Percentiles rank a stretch among this genome's conserved stretches.
Evolutionary conservation across 495 filamentous ascomycete species (phyloP).

Genomic region (Neurospora pannonica): DNA sequence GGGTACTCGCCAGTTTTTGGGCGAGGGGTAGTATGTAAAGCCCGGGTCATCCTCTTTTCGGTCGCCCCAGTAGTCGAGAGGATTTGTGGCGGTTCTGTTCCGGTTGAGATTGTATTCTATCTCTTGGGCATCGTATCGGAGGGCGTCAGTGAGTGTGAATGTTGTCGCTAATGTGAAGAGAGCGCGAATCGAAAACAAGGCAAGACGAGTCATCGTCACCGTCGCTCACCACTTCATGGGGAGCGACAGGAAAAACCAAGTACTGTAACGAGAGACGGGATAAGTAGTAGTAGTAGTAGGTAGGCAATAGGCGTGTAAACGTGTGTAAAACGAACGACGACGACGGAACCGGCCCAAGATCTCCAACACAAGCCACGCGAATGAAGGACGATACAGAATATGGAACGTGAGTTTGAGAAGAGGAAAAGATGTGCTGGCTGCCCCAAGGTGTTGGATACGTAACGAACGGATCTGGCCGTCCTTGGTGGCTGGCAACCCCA

Average conservation of each 20-base stretch:
- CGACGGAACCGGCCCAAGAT: conserved; percentile 11
- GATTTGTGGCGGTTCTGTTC: conserved; percentile 47
- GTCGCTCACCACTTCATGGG: conserved; percentile 25
- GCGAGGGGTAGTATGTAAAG: conserved; percentile 44
- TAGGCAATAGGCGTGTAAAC: neutral
- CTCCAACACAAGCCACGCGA: conserved; percentile 14
- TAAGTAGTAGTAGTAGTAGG: neutral
- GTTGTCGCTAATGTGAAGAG: conserved; percentile 18
- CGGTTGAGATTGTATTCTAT: conserved; percentile 53
- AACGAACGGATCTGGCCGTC: conserved; percentile 8
- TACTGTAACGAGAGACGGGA: conserved; percentile 18
- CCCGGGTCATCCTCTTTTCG: conserved; percentile 39
- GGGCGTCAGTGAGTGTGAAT: conserved; percentile 25
- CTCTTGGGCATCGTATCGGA: conserved; percentile 47
- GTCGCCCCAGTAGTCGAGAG: conserved; percentile 53
- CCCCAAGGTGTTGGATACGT: conserved; percentile 5
- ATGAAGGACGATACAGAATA: conserved; percentile 15
- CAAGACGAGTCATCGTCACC: conserved; percentile 21
- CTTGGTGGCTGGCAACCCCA: conserved; percentile 13
- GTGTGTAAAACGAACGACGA: conserved; percentile 8
- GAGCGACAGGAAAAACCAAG: conserved; percentile 17
- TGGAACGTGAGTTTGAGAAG: conserved; percentile 10
- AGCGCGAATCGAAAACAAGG: conserved; percentile 19
- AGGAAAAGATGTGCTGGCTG: conserved; percentile 12
- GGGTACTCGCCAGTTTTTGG: conserved; percentile 61